phyloP scores from a whole-genome alignment of 768 basidiomycete species.

The Boletus reticuloceps region DNA sequence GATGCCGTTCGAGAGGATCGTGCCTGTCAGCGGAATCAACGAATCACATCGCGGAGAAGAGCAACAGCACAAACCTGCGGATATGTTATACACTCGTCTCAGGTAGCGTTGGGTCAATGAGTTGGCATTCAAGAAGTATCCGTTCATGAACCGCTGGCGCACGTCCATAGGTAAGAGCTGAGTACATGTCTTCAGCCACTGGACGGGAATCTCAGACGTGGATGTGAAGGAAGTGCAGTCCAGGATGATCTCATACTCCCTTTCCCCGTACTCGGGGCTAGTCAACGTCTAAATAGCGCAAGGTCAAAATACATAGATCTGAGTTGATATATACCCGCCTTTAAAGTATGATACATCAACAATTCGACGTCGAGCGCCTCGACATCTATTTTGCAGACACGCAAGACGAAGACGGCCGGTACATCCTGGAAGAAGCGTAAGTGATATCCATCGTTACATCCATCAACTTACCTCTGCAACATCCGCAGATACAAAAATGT shows the following conservation, averaged over 20 bases:
- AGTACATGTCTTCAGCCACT: conserved; percentile 76
- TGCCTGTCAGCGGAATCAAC: conserved; percentile 35
- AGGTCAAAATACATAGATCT: not conserved
- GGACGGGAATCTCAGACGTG: conserved; percentile 73
- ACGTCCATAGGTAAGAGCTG: conserved; percentile 75
- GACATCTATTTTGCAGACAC: conserved; percentile 69
- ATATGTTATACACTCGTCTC: conserved; percentile 73
- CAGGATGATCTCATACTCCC: conserved; percentile 67
- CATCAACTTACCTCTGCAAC: conserved; percentile 40
- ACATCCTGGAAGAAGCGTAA: conserved; percentile 33
- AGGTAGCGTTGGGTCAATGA: conserved; percentile 68
- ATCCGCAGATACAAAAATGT: conserved; percentile 61
- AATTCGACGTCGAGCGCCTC: conserved; percentile 78
- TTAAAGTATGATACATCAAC: conserved; percentile 75
- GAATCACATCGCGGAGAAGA: not conserved
- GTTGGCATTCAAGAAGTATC: conserved; percentile 76
- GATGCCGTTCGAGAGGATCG: conserved; percentile 49
- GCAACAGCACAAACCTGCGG: conserved; percentile 37
- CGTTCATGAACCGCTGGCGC: conserved; percentile 53
- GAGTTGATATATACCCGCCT: conserved; percentile 40
- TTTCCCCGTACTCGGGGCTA: conserved; percentile 44
- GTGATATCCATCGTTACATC: not conserved
- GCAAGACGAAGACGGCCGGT: conserved; percentile 56
- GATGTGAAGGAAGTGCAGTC: conserved; percentile 80
- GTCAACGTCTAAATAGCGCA: conserved; percentile 46